These are phyloP conservation scores for Perilla frutescens DNA, from an alignment of 257 asterid genomes.

Conservation along the genomic window DNA sequence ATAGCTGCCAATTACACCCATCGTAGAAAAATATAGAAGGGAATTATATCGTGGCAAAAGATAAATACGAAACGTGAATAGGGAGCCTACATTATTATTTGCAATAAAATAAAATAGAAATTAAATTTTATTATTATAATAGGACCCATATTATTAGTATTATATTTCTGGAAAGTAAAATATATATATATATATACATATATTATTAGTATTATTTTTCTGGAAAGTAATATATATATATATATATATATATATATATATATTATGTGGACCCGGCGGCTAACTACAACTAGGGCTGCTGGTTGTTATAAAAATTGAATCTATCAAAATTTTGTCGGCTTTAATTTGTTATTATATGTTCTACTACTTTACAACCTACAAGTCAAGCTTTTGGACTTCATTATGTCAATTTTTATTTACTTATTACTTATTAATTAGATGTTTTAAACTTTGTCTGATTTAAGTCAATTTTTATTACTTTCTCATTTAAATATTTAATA, in stretches of 20 bases:
- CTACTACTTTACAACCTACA: background rate
- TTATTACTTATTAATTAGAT: background rate
- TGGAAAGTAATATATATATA: background rate
- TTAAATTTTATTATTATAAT: too few relatives aligned
- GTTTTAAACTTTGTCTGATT: background rate
- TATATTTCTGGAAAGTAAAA: background rate
- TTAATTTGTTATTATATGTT: background rate
- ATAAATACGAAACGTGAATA: background rate
- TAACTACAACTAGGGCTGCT: conserved; percentile 8
- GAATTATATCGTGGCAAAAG: too few relatives aligned
- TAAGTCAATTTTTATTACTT: background rate
- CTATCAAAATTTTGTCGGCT: background rate
- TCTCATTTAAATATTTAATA: too few relatives aligned
- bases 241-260: background rate
- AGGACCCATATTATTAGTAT: too few relatives aligned
- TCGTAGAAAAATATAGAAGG: too few relatives aligned
- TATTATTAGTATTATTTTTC: background rate
- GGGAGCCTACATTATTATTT: too few relatives aligned
- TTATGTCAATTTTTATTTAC: background rate
- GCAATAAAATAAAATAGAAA: too few relatives aligned
- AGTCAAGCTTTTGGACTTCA: conserved; percentile 10
- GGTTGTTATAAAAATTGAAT: background rate
- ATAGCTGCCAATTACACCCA: too few relatives aligned
- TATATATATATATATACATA: background rate
- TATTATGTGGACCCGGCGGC: conserved; percentile 35